Evolutionary conservation across 169 alveolate genomes (phyloP).

Genomic region (Eimeria praecox): DNA sequence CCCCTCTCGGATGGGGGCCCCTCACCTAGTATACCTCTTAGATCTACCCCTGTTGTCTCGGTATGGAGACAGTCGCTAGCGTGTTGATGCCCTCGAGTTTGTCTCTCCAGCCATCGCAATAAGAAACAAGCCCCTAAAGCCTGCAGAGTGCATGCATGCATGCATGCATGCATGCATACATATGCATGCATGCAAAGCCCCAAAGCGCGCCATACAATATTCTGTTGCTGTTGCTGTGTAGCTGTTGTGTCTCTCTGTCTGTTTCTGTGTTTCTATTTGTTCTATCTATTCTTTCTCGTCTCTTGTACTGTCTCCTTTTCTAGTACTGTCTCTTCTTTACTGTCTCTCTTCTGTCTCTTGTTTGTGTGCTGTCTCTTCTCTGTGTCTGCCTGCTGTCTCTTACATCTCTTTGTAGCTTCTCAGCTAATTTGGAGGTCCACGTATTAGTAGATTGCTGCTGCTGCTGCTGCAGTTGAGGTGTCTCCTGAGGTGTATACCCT

Average conservation of each 20-base stretch:
- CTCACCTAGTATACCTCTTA: constrained; percentile 30
- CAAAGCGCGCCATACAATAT: no score
- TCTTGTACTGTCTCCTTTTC: neutral
- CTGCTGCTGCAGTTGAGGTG: no score
- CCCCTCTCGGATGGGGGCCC: no score
- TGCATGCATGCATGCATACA: neutral
- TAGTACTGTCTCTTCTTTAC: no score
- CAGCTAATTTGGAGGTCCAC: constrained; percentile 39
- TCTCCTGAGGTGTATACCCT: neutral
- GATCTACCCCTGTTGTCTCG: constrained; percentile 21
- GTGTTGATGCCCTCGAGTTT: constrained; percentile 25
- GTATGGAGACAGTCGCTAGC: constrained; percentile 42
- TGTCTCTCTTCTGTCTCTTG: neutral
- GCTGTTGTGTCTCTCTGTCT: no score
- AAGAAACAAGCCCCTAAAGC: constrained; percentile 29
- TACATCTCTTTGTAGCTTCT: constrained; percentile 18
- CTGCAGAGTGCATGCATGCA: neutral
- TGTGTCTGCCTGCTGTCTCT: neutral
- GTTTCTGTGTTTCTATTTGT: neutral
- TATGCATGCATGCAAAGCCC: neutral
- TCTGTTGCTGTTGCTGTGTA: no score
- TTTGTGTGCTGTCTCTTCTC: neutral
- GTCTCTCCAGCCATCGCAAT: constrained; percentile 63
- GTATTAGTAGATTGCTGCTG: neutral
- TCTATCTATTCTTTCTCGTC: no score